Percentiles rank a stretch among this genome's conserved stretches.
Evolutionary conservation across 169 alveolate species (phyloP).

Genomic region (Toxoplasma gondii): DNA sequence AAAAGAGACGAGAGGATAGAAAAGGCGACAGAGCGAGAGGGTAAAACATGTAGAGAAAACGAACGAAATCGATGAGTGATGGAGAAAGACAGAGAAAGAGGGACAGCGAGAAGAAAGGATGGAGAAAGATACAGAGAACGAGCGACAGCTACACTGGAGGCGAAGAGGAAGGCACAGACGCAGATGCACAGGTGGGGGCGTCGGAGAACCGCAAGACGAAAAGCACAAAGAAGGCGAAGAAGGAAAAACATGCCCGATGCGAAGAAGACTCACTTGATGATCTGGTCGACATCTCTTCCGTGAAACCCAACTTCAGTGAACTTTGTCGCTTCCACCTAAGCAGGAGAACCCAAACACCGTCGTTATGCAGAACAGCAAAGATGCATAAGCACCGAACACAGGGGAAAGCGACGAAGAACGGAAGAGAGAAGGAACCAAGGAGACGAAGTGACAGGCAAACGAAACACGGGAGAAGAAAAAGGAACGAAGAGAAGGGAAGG

Average conservation of each 20-base stretch:
- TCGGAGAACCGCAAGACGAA: no score
- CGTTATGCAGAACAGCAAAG: not conserved
- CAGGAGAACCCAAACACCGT: not conserved
- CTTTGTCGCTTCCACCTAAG: constrained; percentile 88
- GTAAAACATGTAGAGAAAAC: not conserved
- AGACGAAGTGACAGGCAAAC: no score
- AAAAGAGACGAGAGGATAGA: not conserved
- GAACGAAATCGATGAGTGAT: not conserved
- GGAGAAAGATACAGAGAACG: not conserved
- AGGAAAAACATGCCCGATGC: no score
- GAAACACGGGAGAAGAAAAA: no score
- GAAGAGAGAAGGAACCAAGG: no score
- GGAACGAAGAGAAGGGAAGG: not conserved
- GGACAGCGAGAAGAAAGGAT: not conserved
- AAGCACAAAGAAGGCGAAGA: no score
- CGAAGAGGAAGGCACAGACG: not conserved
- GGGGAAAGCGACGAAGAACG: not conserved
- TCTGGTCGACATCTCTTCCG: constrained; percentile 89
- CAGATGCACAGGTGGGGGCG: not conserved
- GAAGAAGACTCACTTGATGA: constrained; percentile 77
- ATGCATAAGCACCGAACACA: not conserved
- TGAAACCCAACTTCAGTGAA: constrained; percentile 93
- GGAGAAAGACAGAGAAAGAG: not conserved
- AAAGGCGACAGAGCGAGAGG: not conserved
- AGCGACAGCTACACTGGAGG: not conserved